Base-by-base conservation (phyloP, 108 stramenopile species). In the Nannochloropsis gaditana region DNA sequence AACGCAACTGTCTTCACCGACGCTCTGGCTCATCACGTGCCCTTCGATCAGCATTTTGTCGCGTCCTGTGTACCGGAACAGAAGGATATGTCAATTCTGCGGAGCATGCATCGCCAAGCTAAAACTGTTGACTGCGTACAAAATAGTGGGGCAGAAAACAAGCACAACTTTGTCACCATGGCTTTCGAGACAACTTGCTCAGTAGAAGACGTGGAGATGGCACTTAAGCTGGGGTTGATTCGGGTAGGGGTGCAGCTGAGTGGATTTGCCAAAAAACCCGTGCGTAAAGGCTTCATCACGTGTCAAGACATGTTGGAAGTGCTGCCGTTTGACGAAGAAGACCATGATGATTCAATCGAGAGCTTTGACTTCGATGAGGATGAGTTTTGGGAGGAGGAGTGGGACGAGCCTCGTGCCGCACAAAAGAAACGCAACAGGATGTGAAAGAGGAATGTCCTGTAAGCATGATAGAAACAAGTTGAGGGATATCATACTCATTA, bases 31-130 rank as follows among this genome's bases (percentile, higher is more conserved):
- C 59, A 73, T n/a, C 59, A 73, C n/a, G 59, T 73, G 59, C 59
- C 59, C 2, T 73, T 73, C n/a, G 59, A 73, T n/a, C 59, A 73
- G 59, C 59, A 73, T n/a, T 73, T 73, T n/a, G 59, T 73, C n/a
- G 59, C 59, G 19, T 73, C 59, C n/a, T 73, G 59, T 73, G 59
- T 73, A n/a, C 59, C 59, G 5, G 59, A 73, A 73, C 59, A 73
- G n/a, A 73, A 73, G 59, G 59, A 73, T 73, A n/a, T 73, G 59
- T 73, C 59, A n/a, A n/a, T 73, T 15, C n/a, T 73, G 59, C 59
- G 59, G 59, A 73, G 59, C 59, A 73, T 73, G 59, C 59, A n/a
- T 15, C 15, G 59, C 15, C 59, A 73, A n/a, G 59, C 59, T 3
- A 15, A 73, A n/a, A 15, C 59, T 15, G 15, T 73, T 15, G 59